phyloP scores from a whole-genome alignment of 345 rosid species.

The Citrus reticulata region DNA sequence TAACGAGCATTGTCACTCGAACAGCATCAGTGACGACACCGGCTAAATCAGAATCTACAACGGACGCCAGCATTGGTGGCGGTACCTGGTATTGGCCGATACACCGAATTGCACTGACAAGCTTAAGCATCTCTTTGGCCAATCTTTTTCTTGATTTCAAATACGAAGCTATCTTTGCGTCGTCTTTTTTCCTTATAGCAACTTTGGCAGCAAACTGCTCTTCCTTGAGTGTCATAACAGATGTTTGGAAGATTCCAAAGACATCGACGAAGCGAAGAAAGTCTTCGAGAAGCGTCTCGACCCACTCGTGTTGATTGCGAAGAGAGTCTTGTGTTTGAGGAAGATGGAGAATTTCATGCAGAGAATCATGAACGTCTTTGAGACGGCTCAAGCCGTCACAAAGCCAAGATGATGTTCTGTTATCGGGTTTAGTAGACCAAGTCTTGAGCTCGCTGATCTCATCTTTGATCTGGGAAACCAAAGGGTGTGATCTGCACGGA shows the following conservation, averaged over 20 bases:
- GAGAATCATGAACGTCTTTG: constrained; percentile 35
- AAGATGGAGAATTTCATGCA: constrained; percentile 49
- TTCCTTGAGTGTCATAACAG: constrained; percentile 38
- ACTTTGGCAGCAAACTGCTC: constrained; percentile 44
- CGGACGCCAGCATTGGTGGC: neutral
- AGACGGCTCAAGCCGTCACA: constrained; percentile 40
- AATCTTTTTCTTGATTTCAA: constrained; percentile 32
- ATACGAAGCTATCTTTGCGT: constrained; percentile 29
- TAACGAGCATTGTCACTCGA: constrained; percentile 36
- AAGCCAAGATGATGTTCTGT: constrained; percentile 34
- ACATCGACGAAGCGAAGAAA: constrained; percentile 51
- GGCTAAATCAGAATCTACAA: constrained; percentile 29
- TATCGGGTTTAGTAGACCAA: constrained; percentile 22
- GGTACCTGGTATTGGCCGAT: constrained; percentile 15
- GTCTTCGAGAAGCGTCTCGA: constrained; percentile 52
- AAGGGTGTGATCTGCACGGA: constrained; percentile 56
- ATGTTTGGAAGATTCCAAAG: constrained; percentile 51
- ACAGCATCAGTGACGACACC: constrained; percentile 30
- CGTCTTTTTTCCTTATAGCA: constrained; percentile 51
- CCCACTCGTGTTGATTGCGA: constrained; percentile 30
- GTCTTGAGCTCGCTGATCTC: constrained; percentile 28
- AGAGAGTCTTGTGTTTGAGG: constrained; percentile 52
- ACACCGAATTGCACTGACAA: constrained; percentile 21
- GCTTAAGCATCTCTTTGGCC: constrained; percentile 39
- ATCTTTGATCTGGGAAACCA: constrained; percentile 42